Evolutionary conservation across 257 asterid species (phyloP).

Genomic region (Plantago ovata): DNA sequence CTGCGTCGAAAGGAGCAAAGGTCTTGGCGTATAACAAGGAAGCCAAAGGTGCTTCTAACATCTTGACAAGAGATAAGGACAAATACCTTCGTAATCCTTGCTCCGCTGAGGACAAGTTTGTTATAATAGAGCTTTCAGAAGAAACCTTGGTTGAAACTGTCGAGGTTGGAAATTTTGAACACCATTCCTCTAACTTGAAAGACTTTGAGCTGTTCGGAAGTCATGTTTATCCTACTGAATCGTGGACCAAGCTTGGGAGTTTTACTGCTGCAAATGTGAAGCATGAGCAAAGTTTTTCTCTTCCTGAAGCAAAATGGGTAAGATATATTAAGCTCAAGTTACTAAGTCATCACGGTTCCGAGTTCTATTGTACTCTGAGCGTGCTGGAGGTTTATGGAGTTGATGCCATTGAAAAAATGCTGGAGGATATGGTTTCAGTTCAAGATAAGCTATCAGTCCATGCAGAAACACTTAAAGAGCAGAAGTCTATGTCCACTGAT

Average conservation of each 20-base stretch:
- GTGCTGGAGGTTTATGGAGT: slow-evolving; percentile 84
- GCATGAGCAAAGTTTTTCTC: slow-evolving; percentile 54
- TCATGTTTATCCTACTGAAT: slow-evolving; percentile 80
- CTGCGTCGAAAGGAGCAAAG: slow-evolving; percentile 90
- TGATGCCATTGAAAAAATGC: slow-evolving; percentile 98
- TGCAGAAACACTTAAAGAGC: slow-evolving; percentile 35
- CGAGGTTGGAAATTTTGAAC: slow-evolving; percentile 82
- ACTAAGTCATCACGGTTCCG: slow-evolving; percentile 80
- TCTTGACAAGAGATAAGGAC: slow-evolving; percentile 79
- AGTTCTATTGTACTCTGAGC: slow-evolving; percentile 90
- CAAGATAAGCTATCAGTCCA: slow-evolving; percentile 48
- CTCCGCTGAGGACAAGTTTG: slow-evolving; percentile 81
- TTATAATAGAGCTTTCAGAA: slow-evolving; percentile 87
- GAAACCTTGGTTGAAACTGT: slow-evolving; percentile 78
- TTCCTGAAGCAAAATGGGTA: slow-evolving; percentile 89
- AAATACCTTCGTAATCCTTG: slow-evolving; percentile 95
- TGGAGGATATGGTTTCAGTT: slow-evolving; percentile 65
- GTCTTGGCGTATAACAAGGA: slow-evolving; percentile 84
- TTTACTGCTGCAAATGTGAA: slow-evolving; percentile 73
- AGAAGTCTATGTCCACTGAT: slow-evolving; percentile 37
- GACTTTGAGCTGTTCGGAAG: slow-evolving; percentile 81
- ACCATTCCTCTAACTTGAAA: slow-evolving; percentile 80
- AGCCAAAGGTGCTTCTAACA: slow-evolving; percentile 94
- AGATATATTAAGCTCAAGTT: slow-evolving; percentile 73
- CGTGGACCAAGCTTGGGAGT: slow-evolving; percentile 78